Conservation (phyloP, 495 filamentous ascomycete genomes). For the Chaetomidium leptoderma region DNA sequence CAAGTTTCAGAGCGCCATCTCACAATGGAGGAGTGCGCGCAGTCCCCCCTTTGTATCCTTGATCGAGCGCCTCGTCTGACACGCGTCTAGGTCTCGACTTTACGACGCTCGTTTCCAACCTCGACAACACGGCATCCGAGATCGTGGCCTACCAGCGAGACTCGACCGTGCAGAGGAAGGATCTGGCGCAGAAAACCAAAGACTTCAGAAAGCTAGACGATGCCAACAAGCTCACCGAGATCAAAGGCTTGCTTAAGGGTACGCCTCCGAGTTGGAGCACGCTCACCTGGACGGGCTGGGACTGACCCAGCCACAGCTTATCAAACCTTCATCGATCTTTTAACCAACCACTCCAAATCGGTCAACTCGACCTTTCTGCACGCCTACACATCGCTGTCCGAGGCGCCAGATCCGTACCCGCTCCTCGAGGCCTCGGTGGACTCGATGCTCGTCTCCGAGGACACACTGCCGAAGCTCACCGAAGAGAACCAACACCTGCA, state of each 20-base stretch:
- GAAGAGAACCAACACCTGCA: constrained; percentile 84
- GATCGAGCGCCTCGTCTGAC: constrained; percentile 9
- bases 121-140: constrained; percentile 89
- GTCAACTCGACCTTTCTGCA: constrained; percentile 88
- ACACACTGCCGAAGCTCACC: constrained; percentile 81
- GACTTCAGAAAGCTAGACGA: constrained; percentile 96
- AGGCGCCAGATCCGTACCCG: constrained; percentile 95
- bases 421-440: constrained; percentile 94
- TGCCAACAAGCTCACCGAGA: constrained; percentile 76
- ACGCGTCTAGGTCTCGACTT: constrained; percentile 72
- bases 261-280: constrained; percentile 5
- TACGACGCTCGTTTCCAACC: constrained; percentile 73
- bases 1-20: constrained; percentile 93
- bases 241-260: constrained; percentile 88
- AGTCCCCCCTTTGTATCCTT: constrained; percentile 2
- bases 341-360: constrained; percentile 90
- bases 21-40: constrained; percentile 85
- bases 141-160: constrained; percentile 89
- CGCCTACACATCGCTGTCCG: constrained; percentile 86
- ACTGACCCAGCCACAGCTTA: constrained; percentile 62
- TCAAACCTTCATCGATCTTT: constrained; percentile 91
- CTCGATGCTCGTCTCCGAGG: constrained; percentile 82
- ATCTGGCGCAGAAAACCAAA: constrained; percentile 96
- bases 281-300: background rate
- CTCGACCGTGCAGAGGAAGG: constrained; percentile 88